Evolutionary conservation across 495 filamentous ascomycete species (phyloP).

Genomic region (Aspergillus kassunensis): DNA sequence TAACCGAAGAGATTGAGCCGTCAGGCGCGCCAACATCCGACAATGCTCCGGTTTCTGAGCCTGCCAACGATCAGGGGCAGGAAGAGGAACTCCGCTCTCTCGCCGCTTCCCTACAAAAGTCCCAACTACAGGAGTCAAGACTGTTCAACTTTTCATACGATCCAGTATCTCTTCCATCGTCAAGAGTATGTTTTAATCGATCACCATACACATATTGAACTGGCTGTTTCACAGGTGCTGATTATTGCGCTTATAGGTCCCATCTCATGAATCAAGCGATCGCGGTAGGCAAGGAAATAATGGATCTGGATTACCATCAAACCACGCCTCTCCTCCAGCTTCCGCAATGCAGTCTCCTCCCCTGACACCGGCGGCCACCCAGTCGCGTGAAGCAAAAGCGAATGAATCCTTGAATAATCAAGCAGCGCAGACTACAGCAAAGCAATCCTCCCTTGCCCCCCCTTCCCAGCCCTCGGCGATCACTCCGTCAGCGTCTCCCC

Average conservation of each 20-base stretch:
- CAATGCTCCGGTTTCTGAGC: conserved; percentile 26
- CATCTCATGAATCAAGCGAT: conserved; percentile 46
- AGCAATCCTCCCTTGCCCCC: conserved; percentile 33
- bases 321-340: conserved; percentile 45
- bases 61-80: conserved; percentile 31
- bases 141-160: conserved; percentile 84
- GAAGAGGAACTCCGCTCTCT: conserved; percentile 68
- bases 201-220: neutral
- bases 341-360: conserved; percentile 81
- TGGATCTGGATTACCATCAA: conserved; percentile 38
- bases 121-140: conserved; percentile 74
- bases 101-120: conserved; percentile 64
- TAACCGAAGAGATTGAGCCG: conserved; percentile 70
- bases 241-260: conserved; percentile 33
- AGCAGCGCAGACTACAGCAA: conserved; percentile 27
- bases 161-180: conserved; percentile 79
- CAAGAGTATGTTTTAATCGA: conserved; percentile 59
- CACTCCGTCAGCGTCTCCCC: conserved; percentile 42
- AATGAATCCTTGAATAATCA: conserved; percentile 19
- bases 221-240: conserved; percentile 12
- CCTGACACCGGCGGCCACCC: conserved; percentile 77
- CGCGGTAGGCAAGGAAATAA: conserved; percentile 36
- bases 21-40: conserved; percentile 39
- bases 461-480: conserved; percentile 60
- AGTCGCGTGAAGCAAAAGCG: conserved; percentile 46